Base-by-base conservation (phyloP, 1,139 yeast species). In the Pichia terricola region DNA sequence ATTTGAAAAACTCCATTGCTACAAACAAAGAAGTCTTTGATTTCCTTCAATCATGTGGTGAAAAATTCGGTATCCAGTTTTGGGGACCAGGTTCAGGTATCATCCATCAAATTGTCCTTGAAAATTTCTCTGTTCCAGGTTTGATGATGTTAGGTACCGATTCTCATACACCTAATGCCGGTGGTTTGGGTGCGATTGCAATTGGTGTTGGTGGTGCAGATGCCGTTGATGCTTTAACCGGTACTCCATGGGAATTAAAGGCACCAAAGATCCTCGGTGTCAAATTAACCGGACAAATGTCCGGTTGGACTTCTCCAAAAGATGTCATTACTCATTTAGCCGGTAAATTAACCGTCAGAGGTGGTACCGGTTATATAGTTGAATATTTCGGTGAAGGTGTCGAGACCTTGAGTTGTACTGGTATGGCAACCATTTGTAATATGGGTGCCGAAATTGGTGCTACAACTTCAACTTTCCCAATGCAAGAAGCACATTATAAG, bases 391-490 rank as follows among this genome's bases (percentile, higher is more conserved):
- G 98, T 50, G 88, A 81, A 48, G 98, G 98, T 65, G 96, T 89
- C 26, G 67, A 78, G 52, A 67, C 81, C 34, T 73, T 91, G 51
- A 82, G 94, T 32, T 87, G 96, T 68, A 91, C 98, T 25, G 98
- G 98, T 69, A 91, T 91, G 98, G 98, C 95, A 43, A 91, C 98
- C 47, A 89, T 91, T 59, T 89, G 97, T 74, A 91, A 91, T 67
- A 91, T 91, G 98, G 98, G 98, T 61, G 98, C 98, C 45, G 98
- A 91, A 68, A 86, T 91, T 50, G 98, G 98, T 62, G 97, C 97
- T 34, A 91, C 98, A 33, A 91, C 98, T 36, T 88, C 96, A 9
- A 76, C 89, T 44, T 91, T 91, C 86, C 98, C 98, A 45, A 88
- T 80, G 76, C 91, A 86, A 61, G 82, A 81, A 45, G 87, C 95